Evolutionary conservation across 495 filamentous ascomycete species (phyloP), one percentile per base, ranked within the genome.

Genomic region (Penicillium atrosanguineum): DNA sequence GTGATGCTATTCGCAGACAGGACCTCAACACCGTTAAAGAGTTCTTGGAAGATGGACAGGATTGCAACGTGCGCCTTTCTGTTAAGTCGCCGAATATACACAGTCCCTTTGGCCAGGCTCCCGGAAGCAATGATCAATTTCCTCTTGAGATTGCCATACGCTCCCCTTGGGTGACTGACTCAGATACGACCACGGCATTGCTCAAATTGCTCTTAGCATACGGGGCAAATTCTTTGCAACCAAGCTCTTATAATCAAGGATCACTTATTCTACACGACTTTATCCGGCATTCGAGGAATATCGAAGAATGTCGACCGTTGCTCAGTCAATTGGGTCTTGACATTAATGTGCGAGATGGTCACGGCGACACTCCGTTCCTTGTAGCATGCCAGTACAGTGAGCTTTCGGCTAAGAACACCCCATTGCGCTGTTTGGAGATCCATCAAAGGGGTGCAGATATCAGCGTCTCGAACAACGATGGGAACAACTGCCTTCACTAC

Each of bases 201-300:
- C 4, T 42, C 25, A 50, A 16, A 7, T 23, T 50, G 16, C n/a
- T 50, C 12, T 26, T 50, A 20, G 48, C 28, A n/a, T n/a, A 43
- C 18, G 38, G 38, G 42, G 48, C 48, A 19, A 16, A 50, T 23
- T 37, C 48, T 29, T 29, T 50, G 40, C 48, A 50, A 50, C 21
- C 23, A 50, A 42, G 37, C 8, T 42, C 36, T 28, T 23, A 15
- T 28, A n/a, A 47, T 18, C 26, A 36, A 29, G 3, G 37, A 29
- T 14, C 15, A 31, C 20, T 38, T 1, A 50, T 50, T 15, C 38
- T 50, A 12, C 48, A 50, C 26, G 21, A 34, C 39, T 19, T 39
- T 14, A 41, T 34, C 8, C 25, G 19, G 11, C 23, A 11, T 29
- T 15, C 15, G 25, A 28, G 41, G 15, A 9, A 25, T 20, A 5